A percentile compares a stretch with the other conserved stretches of the same genome.
These are phyloP conservation scores for Adansonia madagascariensis DNA, from an alignment of 441 rosid species.

Conservation along the genomic window DNA sequence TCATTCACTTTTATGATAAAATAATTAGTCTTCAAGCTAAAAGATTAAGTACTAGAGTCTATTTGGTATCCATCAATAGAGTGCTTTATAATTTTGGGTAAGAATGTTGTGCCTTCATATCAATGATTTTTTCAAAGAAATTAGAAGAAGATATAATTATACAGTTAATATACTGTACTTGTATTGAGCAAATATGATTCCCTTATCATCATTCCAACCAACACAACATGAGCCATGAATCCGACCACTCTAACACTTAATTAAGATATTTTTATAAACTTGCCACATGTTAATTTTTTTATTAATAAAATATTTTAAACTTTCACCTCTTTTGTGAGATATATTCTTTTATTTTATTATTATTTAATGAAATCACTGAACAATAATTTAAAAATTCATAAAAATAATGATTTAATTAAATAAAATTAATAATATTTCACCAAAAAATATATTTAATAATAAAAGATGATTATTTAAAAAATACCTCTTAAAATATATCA, in stretches of 20 bases:
- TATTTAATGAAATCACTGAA: too few species aligned
- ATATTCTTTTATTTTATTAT: too few species aligned
- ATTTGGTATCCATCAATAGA: background rate
- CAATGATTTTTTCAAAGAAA: background rate
- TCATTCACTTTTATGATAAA: slow-evolving; percentile 1
- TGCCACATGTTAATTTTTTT: background rate
- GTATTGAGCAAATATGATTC: background rate
- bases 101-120: background rate
- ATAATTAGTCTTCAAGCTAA: background rate
- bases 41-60: background rate
- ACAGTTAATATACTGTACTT: background rate
- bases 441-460: too few species aligned
- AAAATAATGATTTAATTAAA: too few species aligned
- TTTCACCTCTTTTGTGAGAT: background rate
- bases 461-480: too few species aligned
- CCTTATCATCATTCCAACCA: background rate
- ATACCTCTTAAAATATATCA: background rate
- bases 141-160: background rate
- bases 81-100: background rate
- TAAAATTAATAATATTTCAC: background rate
- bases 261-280: background rate
- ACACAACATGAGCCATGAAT: background rate
- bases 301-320: too few species aligned
- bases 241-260: background rate
- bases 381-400: too few species aligned